These are phyloP conservation scores for Plantago coronopus DNA, from an alignment of 305 asterid genomes.

Conservation along the genomic window DNA sequence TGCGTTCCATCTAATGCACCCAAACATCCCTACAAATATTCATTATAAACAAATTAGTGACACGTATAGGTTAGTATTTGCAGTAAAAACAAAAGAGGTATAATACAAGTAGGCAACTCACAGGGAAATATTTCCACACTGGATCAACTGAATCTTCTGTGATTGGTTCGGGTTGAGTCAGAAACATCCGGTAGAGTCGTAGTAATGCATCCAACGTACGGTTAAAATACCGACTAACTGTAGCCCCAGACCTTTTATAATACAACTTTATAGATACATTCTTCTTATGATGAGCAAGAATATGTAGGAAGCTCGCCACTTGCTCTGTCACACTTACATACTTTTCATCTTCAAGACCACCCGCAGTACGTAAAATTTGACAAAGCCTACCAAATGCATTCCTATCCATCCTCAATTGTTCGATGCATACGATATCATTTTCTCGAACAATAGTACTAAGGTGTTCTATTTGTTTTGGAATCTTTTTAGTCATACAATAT, in stretches of 20 bases:
- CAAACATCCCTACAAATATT: neutral
- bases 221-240: neutral
- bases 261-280: neutral
- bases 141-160: neutral
- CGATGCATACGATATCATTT: neutral
- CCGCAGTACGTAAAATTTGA: neutral
- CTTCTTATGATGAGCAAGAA: neutral
- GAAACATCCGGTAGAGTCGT: neutral
- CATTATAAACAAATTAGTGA: neutral
- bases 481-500: no score
- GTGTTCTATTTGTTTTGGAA: neutral
- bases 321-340: neutral
- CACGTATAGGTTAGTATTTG: no score
- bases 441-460: neutral
- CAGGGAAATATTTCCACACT: neutral
- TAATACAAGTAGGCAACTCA: neutral
- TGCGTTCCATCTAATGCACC: conserved; percentile 1
- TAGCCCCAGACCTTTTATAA: neutral
- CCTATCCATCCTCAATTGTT: neutral
- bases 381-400: neutral
- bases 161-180: neutral
- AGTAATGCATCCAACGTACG: neutral
- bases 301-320: neutral
- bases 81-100: neutral
- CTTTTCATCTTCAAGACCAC: conserved; percentile 3